Evolutionary conservation across 495 filamentous ascomycete species (phyloP).

Genomic region (Xeromyces bisporus): DNA sequence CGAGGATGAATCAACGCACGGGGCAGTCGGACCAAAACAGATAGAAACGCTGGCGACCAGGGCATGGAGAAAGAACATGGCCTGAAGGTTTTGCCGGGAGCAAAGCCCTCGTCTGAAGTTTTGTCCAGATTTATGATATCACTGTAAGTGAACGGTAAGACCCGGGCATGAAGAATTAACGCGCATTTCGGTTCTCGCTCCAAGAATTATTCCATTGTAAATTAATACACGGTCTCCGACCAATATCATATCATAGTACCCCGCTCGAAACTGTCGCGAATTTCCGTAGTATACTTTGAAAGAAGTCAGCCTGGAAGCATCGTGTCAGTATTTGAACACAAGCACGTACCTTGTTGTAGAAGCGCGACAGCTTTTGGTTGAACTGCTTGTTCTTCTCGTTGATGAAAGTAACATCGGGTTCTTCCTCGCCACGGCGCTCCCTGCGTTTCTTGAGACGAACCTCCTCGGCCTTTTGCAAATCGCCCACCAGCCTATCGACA

Average conservation of each 20-base stretch:
- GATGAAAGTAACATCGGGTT: constrained; percentile 91
- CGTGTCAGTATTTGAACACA: not conserved
- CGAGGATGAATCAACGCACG: constrained; percentile 47
- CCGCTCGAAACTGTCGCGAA: constrained; percentile 92
- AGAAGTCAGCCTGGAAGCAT: constrained; percentile 14
- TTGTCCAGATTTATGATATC: too few species aligned
- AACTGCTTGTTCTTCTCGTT: constrained; percentile 99
- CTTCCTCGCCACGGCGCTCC: constrained; percentile 58
- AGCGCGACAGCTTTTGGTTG: constrained; percentile 87
- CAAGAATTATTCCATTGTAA: constrained; percentile 1
- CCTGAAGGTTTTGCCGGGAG: constrained; percentile 26
- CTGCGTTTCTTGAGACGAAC: constrained; percentile 65
- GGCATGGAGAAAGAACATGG: constrained; percentile 68
- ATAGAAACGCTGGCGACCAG: constrained; percentile 59
- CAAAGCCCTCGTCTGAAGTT: not conserved
- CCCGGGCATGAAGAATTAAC: too few species aligned
- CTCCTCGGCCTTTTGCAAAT: constrained; percentile 81
- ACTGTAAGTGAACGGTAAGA: too few species aligned
- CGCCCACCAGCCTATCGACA: constrained; percentile 74
- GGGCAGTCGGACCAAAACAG: constrained; percentile 47
- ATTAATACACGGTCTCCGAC: constrained; percentile 4
- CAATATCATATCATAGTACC: constrained; percentile 48
- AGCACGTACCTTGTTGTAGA: constrained; percentile 73
- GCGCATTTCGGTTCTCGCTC: too few species aligned
- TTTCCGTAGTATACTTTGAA: constrained; percentile 75